Percentiles rank a stretch among this genome's conserved stretches.
phyloP scores from a whole-genome alignment of 1,284 basidiomycete species.

The Malassezia cuniculi region DNA sequence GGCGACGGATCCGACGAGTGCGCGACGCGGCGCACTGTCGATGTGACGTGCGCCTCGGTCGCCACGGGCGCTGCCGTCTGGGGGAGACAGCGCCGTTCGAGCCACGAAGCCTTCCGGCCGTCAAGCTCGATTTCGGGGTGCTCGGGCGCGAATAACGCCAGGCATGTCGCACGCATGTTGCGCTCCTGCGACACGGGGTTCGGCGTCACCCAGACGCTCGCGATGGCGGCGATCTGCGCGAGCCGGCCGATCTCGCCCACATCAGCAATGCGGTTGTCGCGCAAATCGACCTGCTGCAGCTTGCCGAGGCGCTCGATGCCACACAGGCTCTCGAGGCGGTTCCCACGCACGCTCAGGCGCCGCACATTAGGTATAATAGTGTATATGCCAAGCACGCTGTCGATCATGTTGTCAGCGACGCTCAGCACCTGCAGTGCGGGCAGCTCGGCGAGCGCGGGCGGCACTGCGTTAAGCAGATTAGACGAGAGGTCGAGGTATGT shows the following conservation, averaged over 20 bases:
- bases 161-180: conserved; percentile 62
- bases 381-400: conserved; percentile 67
- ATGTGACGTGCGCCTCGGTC: conserved; percentile 1
- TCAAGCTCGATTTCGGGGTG: conserved; percentile 56
- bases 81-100: conserved; percentile 55
- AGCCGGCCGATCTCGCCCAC: conserved; percentile 72
- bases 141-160: conserved; percentile 69
- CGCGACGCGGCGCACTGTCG: conserved; percentile 5
- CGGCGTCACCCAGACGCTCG: conserved; percentile 28
- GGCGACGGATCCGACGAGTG: neutral
- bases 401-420: conserved; percentile 87
- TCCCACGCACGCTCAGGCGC: conserved; percentile 47
- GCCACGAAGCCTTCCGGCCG: conserved; percentile 60
- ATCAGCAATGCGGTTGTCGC: conserved; percentile 68
- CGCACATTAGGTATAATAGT: conserved; percentile 19
- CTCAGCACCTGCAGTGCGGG: conserved; percentile 73
- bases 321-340: conserved; percentile 81
- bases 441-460: conserved; percentile 60
- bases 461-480: conserved; percentile 49
- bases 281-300: conserved; percentile 73
- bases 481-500: conserved; percentile 46
- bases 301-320: conserved; percentile 75
- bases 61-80: neutral
- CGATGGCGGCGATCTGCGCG: conserved; percentile 60
- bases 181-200: conserved; percentile 28